Evolutionary conservation across 2,329 filamentous ascomycete genomes (phyloP), one percentile per base, ranked within the genome.

Genomic region (Metarhizium sp.): DNA sequence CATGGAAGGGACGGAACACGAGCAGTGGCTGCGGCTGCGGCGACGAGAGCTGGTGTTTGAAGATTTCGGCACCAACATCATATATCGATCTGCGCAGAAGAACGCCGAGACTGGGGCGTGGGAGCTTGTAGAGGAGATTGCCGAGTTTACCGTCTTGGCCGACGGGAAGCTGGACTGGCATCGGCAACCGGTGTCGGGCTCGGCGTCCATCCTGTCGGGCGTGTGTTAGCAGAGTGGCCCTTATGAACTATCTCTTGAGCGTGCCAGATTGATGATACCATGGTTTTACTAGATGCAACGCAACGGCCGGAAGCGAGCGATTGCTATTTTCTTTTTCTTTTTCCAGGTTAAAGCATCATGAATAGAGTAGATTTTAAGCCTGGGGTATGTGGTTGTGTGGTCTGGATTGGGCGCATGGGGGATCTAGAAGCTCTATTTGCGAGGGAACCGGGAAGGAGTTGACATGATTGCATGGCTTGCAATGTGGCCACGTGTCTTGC

Each of bases 11-110:
- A 58, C 60, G 10, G 64, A 68, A 14, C 52, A 66, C 10, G 65
- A 69, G n/a, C 71, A 73, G 56, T 75, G 71, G 72, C 38, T 71
- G 14, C 65, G 67, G n/a, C 62, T 75, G 36, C 59, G 68, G 47
- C 60, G 69, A 32, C 61, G 72, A 29, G 71, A 75, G 53, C 57
- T 72, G 1, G 64, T 72, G 6, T 73, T 74, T 57, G 69, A 71
- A 56, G 69, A 72, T 32, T 63, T 71, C 18, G 70, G 70, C 0
- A 62, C 62, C 14, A 69, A 63, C 18, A 67, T 73, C 30, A 67
- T 74, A 52, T 72, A 71, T 50, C 65, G 72, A 2, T 72, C 66
- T 14, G 58, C 69, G 16, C 64, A 67, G 53, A 70, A 65, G 61
- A 62, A 70, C 30, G 55, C 51, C 5, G 52, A 29, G 3, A 68